Evolutionary conservation across 495 filamentous ascomycete genomes (phyloP).

Genomic region (Hypoxylon trugodes): DNA sequence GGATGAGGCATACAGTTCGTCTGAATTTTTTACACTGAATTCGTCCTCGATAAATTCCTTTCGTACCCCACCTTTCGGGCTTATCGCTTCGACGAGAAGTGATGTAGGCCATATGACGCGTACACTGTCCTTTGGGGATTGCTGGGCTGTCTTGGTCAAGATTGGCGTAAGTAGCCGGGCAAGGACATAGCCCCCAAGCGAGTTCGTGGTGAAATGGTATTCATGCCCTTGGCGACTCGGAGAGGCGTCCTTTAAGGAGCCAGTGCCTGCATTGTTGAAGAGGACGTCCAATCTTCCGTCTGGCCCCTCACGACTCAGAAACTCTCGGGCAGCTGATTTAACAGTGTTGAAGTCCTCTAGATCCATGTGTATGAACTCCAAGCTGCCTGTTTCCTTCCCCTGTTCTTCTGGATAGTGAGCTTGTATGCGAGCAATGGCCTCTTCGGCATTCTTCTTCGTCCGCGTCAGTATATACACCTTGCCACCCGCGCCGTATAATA

Average conservation of each 20-base stretch:
- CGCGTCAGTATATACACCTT: slow-evolving; percentile 58
- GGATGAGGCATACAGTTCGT: slow-evolving; percentile 50
- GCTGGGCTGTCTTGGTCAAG: slow-evolving; percentile 34
- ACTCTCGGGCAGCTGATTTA: slow-evolving; percentile 29
- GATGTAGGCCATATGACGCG: slow-evolving; percentile 53
- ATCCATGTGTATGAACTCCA: slow-evolving; percentile 41
- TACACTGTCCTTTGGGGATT: slow-evolving; percentile 35
- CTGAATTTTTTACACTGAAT: slow-evolving; percentile 31
- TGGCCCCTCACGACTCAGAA: slow-evolving; percentile 42
- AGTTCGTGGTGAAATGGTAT: slow-evolving; percentile 48
- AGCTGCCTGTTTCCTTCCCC: slow-evolving; percentile 18
- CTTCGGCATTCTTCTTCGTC: slow-evolving; percentile 39
- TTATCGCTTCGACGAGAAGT: slow-evolving; percentile 35
- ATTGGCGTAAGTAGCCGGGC: slow-evolving; percentile 51
- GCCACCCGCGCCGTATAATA: slow-evolving; percentile 52
- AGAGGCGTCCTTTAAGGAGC: slow-evolving; percentile 24
- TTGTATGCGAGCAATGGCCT: slow-evolving; percentile 45
- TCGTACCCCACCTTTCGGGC: slow-evolving; percentile 47
- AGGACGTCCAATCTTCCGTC: slow-evolving; percentile 30
- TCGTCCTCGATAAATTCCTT: slow-evolving; percentile 27
- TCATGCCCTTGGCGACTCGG: slow-evolving; percentile 51
- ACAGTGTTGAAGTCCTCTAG: slow-evolving; percentile 39
- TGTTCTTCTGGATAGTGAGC: slow-evolving; percentile 26
- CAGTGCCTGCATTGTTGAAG: slow-evolving; percentile 57
- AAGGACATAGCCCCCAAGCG: slow-evolving; percentile 47